Evolutionary conservation across 2,329 filamentous ascomycete species (phyloP), one percentile per base, ranked within the genome.

Genomic region (Xylariaceae sp.): DNA sequence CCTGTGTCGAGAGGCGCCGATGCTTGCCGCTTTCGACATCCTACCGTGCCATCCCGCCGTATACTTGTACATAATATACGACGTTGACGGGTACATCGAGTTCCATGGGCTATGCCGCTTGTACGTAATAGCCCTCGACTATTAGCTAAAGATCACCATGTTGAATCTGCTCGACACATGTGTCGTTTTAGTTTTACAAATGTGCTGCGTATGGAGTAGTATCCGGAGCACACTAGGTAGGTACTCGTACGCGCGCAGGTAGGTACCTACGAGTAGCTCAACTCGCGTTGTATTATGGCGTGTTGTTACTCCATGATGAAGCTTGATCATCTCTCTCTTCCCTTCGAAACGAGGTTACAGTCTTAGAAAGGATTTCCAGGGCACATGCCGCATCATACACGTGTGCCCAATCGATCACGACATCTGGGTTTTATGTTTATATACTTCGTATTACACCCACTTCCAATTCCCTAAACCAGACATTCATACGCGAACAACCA

Each of bases 111-210:
- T 44, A 58, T 58, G 51, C 30, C 47, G 34, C 55, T 52, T 10
- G 37, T 54, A 53, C 47, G 62, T 58, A 56, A 11, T 39, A 56
- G 39, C 56, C 53, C 55, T 64, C 59, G 56, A 64, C 51, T 45
- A 64, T 64, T 64, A 64, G 62, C 62, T 64, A 64, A 63, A 53
- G 42, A 17, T 39, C 52, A 53, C 52, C 18, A 51, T 11, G 39
- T 13, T 39, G 47, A 50, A 53, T 52, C 54, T 55, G 55, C 44
- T 57, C 51, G 35, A 45, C 42, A 49, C 49, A 34, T 6, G 30
- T 13, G 23, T 55, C 3, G 42, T 8, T 53, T 47, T 53, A 55
- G 52, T 55, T 53, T 39, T 51, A 42, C 52, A 35, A 35, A 34
- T n/a, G 10, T 50, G 3, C 9, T 10, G 4, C 23, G 18, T 30